Evolutionary conservation across 768 basidiomycete species (phyloP), one percentile per base, ranked within the genome.

Genomic region (Naematelia aurantialba): DNA sequence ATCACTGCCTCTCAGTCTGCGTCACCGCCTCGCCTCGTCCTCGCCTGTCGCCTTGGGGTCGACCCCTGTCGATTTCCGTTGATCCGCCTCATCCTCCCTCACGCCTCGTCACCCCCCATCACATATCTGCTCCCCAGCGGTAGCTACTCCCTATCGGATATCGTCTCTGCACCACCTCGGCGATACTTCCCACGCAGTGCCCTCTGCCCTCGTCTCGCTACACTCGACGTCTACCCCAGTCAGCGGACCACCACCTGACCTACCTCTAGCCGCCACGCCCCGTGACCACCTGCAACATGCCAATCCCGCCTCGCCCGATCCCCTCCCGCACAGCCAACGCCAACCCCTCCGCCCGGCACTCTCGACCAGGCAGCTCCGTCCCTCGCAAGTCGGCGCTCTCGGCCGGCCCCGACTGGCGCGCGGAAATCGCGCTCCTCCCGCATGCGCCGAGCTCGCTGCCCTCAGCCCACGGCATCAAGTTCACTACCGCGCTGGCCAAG

Each of bases 241-340:
- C n/a, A n/a, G n/a, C n/a, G n/a, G n/a, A n/a, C n/a, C n/a, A n/a
- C n/a, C n/a, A n/a, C n/a, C n/a, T n/a, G n/a, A n/a, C n/a, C n/a
- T n/a, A n/a, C n/a, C n/a, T n/a, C n/a, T n/a, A n/a, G n/a, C n/a
- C n/a, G n/a, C n/a, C n/a, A n/a, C n/a, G n/a, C n/a, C n/a, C n/a
- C n/a, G n/a, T n/a, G n/a, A n/a, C n/a, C n/a, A n/a, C n/a, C n/a
- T n/a, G n/a, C n/a, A n/a, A n/a, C n/a, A 72, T 72, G 70, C 70
- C 70, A 19, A 67, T 72, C 58, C 70, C 70, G 49, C 61, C 67
- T 25, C 62, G 67, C 42, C 67, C 65, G 42, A 68, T 69, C 53
- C 63, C 70, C 3, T 42, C 60, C 17, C 57, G 60, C 34, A 17
- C 54, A 22, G 56, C 51, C 34, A 61, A 48, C 21, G 59, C 44